A percentile compares a stretch with the other conserved stretches of the same genome.
Evolutionary conservation across 2,329 filamentous ascomycete genomes (phyloP).

Genomic region (Apiospora aurea): DNA sequence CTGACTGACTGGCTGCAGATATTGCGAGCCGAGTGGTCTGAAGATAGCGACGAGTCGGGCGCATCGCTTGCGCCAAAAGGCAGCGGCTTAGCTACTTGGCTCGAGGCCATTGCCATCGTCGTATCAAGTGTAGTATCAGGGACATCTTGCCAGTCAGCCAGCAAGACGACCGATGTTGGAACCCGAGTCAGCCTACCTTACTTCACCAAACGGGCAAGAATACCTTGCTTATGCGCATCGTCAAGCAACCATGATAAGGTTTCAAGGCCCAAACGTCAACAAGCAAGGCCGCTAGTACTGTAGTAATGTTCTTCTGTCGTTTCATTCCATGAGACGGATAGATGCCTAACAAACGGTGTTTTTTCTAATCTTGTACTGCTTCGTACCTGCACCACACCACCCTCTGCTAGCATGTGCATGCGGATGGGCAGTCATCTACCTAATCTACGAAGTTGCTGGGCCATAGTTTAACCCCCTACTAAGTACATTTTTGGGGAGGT

Average conservation of each 20-base stretch:
- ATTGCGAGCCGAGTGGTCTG: background rate
- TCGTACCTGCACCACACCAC: background rate
- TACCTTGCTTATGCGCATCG: slow-evolving; percentile 19
- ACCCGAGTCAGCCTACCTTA: background rate
- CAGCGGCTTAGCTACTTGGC: background rate
- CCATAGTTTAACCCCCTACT: too few relatives aligned
- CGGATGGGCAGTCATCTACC: slow-evolving; percentile 9
- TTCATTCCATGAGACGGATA: slow-evolving; percentile 8
- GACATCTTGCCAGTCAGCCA: background rate
- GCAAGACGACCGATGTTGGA: background rate
- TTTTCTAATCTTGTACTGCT: background rate
- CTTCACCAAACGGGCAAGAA: slow-evolving; percentile 1
- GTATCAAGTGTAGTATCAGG: slow-evolving; percentile 9
- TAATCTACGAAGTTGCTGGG: too few relatives aligned
- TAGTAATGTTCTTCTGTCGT: slow-evolving; percentile 16
- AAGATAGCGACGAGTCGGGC: slow-evolving; percentile 2
- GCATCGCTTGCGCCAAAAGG: background rate
- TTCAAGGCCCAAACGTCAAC: slow-evolving; percentile 17
- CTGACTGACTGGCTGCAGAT: slow-evolving; percentile 1
- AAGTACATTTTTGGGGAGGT: too few relatives aligned
- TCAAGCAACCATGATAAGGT: slow-evolving; percentile 8
- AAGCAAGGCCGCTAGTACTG: background rate
- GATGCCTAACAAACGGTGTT: background rate
- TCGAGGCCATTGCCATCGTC: background rate
- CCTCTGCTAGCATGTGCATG: background rate